Conservation (phyloP, 1,284 basidiomycete genomes). For the Puccinia coronata region DNA sequence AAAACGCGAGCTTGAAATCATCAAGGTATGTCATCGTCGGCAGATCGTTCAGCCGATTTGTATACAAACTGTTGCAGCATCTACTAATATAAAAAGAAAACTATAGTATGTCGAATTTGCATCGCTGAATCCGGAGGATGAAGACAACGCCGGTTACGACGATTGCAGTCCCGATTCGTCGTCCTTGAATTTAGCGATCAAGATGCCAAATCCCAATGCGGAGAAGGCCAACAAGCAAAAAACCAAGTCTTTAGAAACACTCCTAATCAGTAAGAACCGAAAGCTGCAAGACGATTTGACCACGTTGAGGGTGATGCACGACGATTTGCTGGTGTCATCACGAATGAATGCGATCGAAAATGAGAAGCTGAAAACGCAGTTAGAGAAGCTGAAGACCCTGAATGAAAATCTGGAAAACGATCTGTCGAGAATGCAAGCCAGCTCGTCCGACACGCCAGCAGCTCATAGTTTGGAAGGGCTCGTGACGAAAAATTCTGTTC, state of each 20-base stretch:
- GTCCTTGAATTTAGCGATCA: slow-evolving; percentile 48
- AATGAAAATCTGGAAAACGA: slow-evolving; percentile 92
- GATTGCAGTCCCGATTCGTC: slow-evolving; percentile 64
- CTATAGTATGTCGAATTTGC: slow-evolving; percentile 51
- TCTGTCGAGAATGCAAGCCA: slow-evolving; percentile 73
- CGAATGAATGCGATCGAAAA: slow-evolving; percentile 67
- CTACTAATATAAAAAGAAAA: no score
- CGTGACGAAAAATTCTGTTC: slow-evolving; percentile 33
- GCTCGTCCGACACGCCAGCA: slow-evolving; percentile 58
- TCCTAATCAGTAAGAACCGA: slow-evolving; percentile 90
- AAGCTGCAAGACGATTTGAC: slow-evolving; percentile 91
- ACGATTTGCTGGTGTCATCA: slow-evolving; percentile 73
- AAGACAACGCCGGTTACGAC: slow-evolving; percentile 61
- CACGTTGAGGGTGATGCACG: slow-evolving; percentile 77
- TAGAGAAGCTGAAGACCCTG: slow-evolving; percentile 73
- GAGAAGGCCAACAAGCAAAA: slow-evolving; percentile 73
- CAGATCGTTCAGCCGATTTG: not conserved
- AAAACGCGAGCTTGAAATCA: slow-evolving; percentile 91
- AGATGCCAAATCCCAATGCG: slow-evolving; percentile 79
- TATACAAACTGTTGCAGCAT: not conserved
- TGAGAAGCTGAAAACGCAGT: slow-evolving; percentile 66
- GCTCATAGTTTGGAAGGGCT: slow-evolving; percentile 55
- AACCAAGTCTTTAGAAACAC: slow-evolving; percentile 80
- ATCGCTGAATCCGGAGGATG: slow-evolving; percentile 65
- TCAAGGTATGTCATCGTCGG: slow-evolving; percentile 69